Percentiles rank a stretch among this genome's conserved stretches.
These are phyloP conservation scores for Naganishia albida DNA, from an alignment of 1,284 basidiomycete species.

Conservation along the genomic window DNA sequence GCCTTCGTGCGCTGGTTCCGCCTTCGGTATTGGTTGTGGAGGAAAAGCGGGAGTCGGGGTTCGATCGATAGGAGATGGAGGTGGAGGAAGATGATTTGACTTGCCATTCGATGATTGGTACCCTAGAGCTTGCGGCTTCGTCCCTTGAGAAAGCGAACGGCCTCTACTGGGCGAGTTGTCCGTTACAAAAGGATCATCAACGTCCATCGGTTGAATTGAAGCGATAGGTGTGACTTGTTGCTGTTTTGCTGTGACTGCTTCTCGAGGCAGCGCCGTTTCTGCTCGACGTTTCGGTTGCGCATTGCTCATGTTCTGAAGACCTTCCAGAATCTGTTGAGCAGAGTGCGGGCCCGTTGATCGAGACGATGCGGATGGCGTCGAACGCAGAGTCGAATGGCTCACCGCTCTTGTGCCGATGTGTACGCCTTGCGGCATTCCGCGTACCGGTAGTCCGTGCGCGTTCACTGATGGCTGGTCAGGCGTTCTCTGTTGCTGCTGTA, in stretches of 20 bases:
- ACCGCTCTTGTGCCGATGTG: neutral
- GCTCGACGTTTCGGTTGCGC: constrained; percentile 9
- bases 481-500: constrained; percentile 2
- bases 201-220: neutral
- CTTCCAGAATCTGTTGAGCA: constrained; percentile 12
- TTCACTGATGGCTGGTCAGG: neutral
- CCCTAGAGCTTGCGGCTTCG: constrained; percentile 10
- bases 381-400: neutral
- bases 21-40: constrained; percentile 6
- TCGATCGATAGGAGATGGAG: neutral
- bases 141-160: neutral
- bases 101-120: neutral
- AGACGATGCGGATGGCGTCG: neutral
- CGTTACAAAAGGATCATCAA: neutral
- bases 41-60: neutral
- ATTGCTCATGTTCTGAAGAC: constrained; percentile 12
- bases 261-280: constrained; percentile 10
- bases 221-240: neutral
- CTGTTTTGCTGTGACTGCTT: neutral
- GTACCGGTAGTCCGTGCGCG: constrained; percentile 7
- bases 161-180: constrained; percentile 18
- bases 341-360: neutral
- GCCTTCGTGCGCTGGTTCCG: constrained; percentile 24
- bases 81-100: neutral
- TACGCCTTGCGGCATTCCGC: neutral